Evolutionary conservation across 305 asterid species (phyloP), one percentile per base, ranked within the genome.

Genomic region (Fraxinus sp.): DNA sequence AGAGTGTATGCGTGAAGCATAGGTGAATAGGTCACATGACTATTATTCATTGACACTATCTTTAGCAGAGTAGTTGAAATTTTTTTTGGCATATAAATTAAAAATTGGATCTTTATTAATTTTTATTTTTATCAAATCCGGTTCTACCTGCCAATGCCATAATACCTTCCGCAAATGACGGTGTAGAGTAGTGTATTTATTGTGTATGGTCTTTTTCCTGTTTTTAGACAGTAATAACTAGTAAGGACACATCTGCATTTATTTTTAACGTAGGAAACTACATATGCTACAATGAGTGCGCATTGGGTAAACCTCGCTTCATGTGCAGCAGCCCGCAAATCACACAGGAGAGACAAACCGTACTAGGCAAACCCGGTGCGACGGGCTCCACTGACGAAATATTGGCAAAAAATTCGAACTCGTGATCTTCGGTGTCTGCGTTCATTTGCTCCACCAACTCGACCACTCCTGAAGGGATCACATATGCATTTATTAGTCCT

Each of bases 1-100:
- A 16, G 74, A 8, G 74, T 32, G 36, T 3, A 4, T 3, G 36
- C 3, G 36, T 33, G 36, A 83, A 66, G 80, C 78, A 79, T 52
- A 84, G 86, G 84, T 86, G 78, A 78, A 71, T 11, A 82, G 75
- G 59, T 88, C 94, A 91, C 95, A 89, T 84, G 97, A 89, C 90
- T 90, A 90, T 55, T 55, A 55, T 55, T 55, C 66, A 55, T 55
- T 18, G 78, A 87, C n/a, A 80, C 72, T 81, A 72, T 87, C 73
- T 26, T 26, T 77, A 35, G 71, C 62, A 41, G 85, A 41, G 85
- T 83, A 35, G 80, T 80, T 80, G 83, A 80, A 76, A 76, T 83
- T 74, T 82, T 71, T 4, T 55, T 55, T 55, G 26, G 66, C 66
- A 9, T 1, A 4, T 52, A 52, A 52, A 49, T 49, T 52, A 52